Evolutionary conservation across 176 grass and related monocot species (phyloP), one percentile per base, ranked within the genome.

Genomic region (Metroxylon sagu): DNA sequence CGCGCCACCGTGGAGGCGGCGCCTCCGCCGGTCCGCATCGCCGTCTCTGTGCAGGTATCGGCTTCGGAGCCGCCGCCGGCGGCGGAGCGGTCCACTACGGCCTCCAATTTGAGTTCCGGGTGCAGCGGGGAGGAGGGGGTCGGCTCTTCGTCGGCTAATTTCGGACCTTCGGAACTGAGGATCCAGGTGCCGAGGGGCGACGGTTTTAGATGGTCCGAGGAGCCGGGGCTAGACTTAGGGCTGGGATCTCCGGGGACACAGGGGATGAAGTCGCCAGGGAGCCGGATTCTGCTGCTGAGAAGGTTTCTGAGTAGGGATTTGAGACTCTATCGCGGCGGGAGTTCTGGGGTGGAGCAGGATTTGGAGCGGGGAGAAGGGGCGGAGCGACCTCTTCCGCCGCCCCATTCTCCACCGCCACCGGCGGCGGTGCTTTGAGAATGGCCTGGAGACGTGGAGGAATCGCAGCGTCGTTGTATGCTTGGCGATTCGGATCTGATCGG

Each of bases 201-300:
- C 7, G 53, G 53, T 7, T 43, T 43, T 14, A 43, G 35, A 10
- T 7, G 35, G 8, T 43, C 35, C 8, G 35, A 43, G 8, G 35
- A 43, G 35, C 35, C 14, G 35, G 35, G 35, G 8, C 14, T 43
- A 43, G 35, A 1, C 2, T 43, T 43, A 2, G 35, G 35, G 35
- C 12, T 43, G 7, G 35, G 7, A 12, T 43, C 35, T 7, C 35
- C 35, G 18, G 53, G 21, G 53, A 5, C 3, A 21, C 21, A 6
- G 53, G 53, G 17, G 53, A 7, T 55, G 53, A 55, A 55, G 53
- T 55, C 53, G 18, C 53, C 53, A n/a, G 53, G 18, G 53, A 55
- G 53, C 53, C 53, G 53, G 53, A 18, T 18, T 10, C 21, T 55
- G 6, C 17, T 55, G 53, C 19, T 55, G 53, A 55, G 53, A n/a